Evolutionary conservation across 2,329 filamentous ascomycete species (phyloP), one percentile per base, ranked within the genome.

Genomic region (Gaeumannomyces sp.): DNA sequence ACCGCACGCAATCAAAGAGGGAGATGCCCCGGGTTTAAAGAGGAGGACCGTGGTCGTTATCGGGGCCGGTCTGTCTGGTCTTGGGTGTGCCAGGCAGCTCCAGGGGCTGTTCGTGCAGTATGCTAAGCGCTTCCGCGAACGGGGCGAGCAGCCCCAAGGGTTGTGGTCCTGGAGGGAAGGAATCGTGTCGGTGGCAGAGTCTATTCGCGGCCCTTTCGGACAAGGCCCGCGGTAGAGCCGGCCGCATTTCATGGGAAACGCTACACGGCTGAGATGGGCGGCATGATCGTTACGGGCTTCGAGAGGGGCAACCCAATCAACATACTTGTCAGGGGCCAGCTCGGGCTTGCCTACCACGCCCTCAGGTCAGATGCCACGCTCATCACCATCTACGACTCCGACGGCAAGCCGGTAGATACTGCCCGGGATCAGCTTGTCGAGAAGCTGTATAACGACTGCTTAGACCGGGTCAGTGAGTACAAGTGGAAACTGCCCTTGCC

Each of bases 271-370:
- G 95, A 99, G 75, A 96, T 97, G 88, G 95, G 95, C 33, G 95
- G 94, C 64, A 97, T 99, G 83, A 98, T 99, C 66, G 93, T 99
- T 67, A 97, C 96, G 45, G 95, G 95, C 0, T 99, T 98, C 74
- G 93, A 98, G 69, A 87, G 92, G 69, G 96, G 96, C 25, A 99
- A 99, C 71, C 95, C 95, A 6, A 79, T 99, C 70, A 96, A 97
- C 73, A 86, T 93, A 61, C 87, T 99, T 66, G 88, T 99, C 65
- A 89, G 95, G 69, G 93, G 92, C 22, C 96, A 99, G 76, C 83
- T 99, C 61, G 91, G 90, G 31, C 83, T 99, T 27, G 88, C 88
- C 22, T 97, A 96, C 73, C 92, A 97, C 75, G 82, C 89, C 29
- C 81, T 99, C 66, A 89, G 88, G 69, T 81, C 86, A n/a, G 85